Conservation (phyloP, 129 eudicot species). For the Arctium minus region DNA sequence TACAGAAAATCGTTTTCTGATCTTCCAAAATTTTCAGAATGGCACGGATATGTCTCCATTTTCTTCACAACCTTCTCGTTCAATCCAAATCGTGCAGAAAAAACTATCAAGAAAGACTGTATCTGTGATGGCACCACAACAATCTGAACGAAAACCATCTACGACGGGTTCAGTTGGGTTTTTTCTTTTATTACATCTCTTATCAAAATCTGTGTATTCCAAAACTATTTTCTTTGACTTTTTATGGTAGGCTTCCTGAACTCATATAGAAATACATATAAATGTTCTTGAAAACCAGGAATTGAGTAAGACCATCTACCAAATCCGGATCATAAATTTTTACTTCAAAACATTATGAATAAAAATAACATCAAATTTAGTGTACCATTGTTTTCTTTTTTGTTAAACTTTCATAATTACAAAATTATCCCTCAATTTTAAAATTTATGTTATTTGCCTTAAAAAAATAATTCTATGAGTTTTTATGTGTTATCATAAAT, state of each 20-base stretch:
- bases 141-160: conserved; percentile 68
- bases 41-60: conserved; percentile 62
- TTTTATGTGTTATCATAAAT: too few relatives aligned
- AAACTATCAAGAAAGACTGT: conserved; percentile 37
- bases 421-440: too few relatives aligned
- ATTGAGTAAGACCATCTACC: too few relatives aligned
- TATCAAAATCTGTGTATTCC: neutral
- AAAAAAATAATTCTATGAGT: too few relatives aligned
- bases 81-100: conserved; percentile 31
- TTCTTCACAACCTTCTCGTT: conserved; percentile 32
- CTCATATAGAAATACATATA: neutral
- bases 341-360: too few relatives aligned
- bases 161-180: conserved; percentile 76
- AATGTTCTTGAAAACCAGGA: neutral
- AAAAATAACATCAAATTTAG: too few relatives aligned
- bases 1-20: neutral
- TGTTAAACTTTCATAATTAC: too few relatives aligned
- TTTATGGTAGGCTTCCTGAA: neutral
- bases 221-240: neutral
- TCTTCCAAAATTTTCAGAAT: conserved; percentile 35
- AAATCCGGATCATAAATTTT: too few relatives aligned
- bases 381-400: too few relatives aligned
- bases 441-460: too few relatives aligned
- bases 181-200: neutral
- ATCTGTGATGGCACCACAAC: conserved; percentile 73